Percentiles rank a stretch among this genome's conserved stretches.
phyloP scores from a whole-genome alignment of 2,329 filamentous ascomycete genomes.

The Didymella glomerata region DNA sequence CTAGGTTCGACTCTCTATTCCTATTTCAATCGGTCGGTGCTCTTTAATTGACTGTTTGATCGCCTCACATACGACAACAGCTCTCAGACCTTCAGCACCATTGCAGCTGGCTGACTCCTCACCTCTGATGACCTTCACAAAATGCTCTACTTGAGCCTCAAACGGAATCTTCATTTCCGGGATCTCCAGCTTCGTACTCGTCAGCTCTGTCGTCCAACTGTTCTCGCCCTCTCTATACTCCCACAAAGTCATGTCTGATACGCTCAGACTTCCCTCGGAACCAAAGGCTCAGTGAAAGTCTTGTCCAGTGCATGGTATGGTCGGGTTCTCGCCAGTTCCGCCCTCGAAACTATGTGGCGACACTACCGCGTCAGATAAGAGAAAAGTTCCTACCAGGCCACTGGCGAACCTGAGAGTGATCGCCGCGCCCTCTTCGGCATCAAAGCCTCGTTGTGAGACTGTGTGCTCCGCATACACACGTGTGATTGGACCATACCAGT shows the following conservation, averaged over 20 bases:
- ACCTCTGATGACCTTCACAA: neutral
- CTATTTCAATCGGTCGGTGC: neutral
- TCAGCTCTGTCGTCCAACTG: neutral
- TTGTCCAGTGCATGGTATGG: neutral
- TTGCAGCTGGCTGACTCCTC: conserved; percentile 1
- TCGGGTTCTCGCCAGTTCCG: conserved; percentile 7
- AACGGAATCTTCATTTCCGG: conserved; percentile 4
- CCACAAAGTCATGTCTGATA: neutral
- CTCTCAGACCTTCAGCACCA: neutral
- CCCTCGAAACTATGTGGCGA: conserved; percentile 4
- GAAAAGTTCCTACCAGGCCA: conserved; percentile 3
- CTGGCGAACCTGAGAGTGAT: neutral
- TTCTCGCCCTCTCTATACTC: neutral
- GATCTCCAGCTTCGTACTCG: neutral
- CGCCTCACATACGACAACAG: conserved; percentile 1
- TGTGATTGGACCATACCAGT: conserved; percentile 5
- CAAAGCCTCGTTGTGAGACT: neutral
- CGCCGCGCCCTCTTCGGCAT: conserved; percentile 7
- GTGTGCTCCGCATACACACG: conserved; percentile 1
- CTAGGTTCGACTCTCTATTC: neutral
- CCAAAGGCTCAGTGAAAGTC: conserved; percentile 2
- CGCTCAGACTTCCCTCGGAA: neutral
- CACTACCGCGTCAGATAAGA: conserved; percentile 3
- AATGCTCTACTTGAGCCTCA: conserved; percentile 3
- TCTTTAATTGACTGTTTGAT: conserved; percentile 11